These are phyloP conservation scores for Melampsora occidentalis DNA, from an alignment of 1,284 basidiomycete genomes.

Conservation along the genomic window DNA sequence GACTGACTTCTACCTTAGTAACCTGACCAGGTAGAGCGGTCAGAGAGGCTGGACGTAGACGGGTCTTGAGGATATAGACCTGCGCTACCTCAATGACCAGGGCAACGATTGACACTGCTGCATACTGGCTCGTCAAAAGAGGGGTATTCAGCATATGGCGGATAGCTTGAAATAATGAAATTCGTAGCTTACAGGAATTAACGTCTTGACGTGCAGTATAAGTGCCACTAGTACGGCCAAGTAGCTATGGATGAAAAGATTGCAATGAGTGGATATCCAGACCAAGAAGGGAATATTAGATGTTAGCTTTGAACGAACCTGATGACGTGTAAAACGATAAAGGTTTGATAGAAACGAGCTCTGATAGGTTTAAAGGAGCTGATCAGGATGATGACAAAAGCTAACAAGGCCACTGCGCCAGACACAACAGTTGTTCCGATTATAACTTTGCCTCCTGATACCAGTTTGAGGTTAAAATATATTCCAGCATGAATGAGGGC, in stretches of 20 bases:
- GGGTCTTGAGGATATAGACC: background rate
- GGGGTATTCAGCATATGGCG: background rate
- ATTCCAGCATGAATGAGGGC: slow-evolving; percentile 8
- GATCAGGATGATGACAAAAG: slow-evolving; percentile 9
- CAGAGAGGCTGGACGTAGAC: background rate
- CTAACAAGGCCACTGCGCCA: slow-evolving; percentile 8
- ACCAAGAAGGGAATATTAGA: background rate
- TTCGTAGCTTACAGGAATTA: slow-evolving; percentile 2
- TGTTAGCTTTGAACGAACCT: slow-evolving; percentile 12
- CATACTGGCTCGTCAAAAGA: background rate
- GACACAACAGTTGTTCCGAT: background rate
- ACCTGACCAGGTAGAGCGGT: slow-evolving; percentile 21
- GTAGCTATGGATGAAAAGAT: slow-evolving; percentile 1
- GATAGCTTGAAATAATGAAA: background rate
- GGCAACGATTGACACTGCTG: background rate
- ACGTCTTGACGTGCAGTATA: background rate
- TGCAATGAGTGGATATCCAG: background rate
- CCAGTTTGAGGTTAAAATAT: background rate
- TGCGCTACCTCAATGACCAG: background rate
- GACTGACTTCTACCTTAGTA: slow-evolving; percentile 26
- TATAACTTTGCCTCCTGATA: background rate
- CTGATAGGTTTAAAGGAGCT: slow-evolving; percentile 13
- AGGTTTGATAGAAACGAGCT: slow-evolving; percentile 12
- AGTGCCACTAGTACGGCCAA: slow-evolving; percentile 4
- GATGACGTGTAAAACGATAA: slow-evolving; percentile 15